Conservation (phyloP, 2,329 filamentous ascomycete species). For the Elsinoe batatas region DNA sequence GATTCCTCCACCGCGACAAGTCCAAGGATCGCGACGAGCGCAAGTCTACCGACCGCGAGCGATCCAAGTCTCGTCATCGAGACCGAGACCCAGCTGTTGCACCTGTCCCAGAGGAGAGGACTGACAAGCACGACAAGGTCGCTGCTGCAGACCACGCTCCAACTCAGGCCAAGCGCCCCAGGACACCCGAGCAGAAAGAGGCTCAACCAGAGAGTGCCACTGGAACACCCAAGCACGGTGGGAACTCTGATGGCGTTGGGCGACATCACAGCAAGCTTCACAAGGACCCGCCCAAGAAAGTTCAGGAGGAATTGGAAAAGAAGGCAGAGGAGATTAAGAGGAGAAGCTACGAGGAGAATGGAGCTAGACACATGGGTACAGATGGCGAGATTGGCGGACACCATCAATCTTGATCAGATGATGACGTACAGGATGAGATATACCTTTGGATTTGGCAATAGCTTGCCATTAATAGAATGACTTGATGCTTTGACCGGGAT, state of each 20-base stretch:
- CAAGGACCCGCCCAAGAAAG: conserved; percentile 32
- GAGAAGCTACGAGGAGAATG: conserved; percentile 15
- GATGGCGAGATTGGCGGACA: conserved; percentile 24
- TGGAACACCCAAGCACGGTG: not conserved
- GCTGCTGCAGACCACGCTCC: not conserved
- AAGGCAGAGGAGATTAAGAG: conserved; percentile 12
- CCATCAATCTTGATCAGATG: conserved; percentile 15
- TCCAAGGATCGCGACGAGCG: conserved; percentile 23
- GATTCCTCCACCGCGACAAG: conserved; percentile 34
- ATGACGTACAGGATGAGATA: conserved; percentile 1
- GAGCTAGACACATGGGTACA: conserved; percentile 24
- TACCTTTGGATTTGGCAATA: not conserved
- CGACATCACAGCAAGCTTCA: conserved; percentile 28
- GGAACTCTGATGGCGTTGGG: conserved; percentile 10
- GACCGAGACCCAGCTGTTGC: conserved; percentile 1
- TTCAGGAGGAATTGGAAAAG: conserved; percentile 25
- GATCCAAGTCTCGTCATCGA: conserved; percentile 1
- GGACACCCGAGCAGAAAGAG: not conserved
- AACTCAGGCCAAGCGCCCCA: not conserved
- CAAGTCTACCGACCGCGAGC: not conserved
- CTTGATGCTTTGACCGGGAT: not conserved
- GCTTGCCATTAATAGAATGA: not conserved
- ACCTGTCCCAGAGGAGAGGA: conserved; percentile 15
- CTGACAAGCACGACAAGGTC: conserved; percentile 19
- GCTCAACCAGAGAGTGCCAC: not conserved